Conservation (phyloP, 2,329 filamentous ascomycete species). For the Hansfordia pulvinata region DNA sequence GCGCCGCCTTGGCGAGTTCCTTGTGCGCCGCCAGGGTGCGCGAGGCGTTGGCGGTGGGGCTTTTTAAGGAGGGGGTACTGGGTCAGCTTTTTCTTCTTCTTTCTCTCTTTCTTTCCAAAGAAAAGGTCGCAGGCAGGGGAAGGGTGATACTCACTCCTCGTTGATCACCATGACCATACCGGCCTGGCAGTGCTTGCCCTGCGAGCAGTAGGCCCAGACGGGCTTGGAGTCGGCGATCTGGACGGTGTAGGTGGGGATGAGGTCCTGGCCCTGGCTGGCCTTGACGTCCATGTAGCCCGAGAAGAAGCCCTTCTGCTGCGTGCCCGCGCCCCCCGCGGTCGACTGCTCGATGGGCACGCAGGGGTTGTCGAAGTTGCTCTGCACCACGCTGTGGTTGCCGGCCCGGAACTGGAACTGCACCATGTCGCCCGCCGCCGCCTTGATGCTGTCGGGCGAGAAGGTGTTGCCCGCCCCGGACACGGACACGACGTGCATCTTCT, state of each 20-base stretch:
- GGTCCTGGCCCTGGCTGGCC: constrained; percentile 30
- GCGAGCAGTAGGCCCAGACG: constrained; percentile 69
- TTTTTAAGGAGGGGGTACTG: constrained; percentile 10
- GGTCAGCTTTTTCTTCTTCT: too few relatives aligned
- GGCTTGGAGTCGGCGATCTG: constrained; percentile 55
- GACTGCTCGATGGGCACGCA: constrained; percentile 46
- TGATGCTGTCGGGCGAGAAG: constrained; percentile 54
- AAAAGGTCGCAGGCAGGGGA: background rate
- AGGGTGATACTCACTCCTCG: constrained; percentile 40
- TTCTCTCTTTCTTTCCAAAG: too few relatives aligned
- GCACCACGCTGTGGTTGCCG: constrained; percentile 67
- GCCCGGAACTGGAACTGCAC: constrained; percentile 54
- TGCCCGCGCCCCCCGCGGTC: too few relatives aligned
- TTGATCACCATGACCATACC: constrained; percentile 72
- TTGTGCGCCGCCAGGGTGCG: constrained; percentile 38
- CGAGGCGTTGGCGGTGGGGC: constrained; percentile 34
- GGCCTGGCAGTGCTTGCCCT: constrained; percentile 58
- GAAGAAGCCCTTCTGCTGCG: constrained; percentile 45
- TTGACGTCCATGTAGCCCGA: constrained; percentile 52
- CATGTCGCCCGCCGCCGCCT: constrained; percentile 46
- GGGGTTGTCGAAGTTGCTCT: constrained; percentile 60
- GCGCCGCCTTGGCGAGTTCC: constrained; percentile 18
- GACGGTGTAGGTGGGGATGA: constrained; percentile 57
- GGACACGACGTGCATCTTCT: constrained; percentile 46
- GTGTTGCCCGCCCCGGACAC: constrained; percentile 44